Conservation (phyloP, 148 eudicot species). For the Chenopodium quinoa region DNA sequence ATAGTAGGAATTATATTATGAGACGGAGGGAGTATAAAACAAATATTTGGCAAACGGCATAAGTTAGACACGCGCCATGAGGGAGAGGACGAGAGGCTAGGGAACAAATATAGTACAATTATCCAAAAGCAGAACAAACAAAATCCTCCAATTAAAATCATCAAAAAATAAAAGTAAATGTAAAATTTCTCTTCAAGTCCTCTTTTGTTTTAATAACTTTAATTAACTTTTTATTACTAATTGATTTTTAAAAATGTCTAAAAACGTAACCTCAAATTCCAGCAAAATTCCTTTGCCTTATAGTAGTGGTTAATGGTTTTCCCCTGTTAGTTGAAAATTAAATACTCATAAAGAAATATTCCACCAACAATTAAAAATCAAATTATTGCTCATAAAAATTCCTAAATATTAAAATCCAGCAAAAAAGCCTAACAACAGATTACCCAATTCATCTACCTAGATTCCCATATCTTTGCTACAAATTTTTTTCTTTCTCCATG, state of each 20-base stretch:
- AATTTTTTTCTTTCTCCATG: slow-evolving; percentile 1
- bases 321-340: slow-evolving; percentile 2
- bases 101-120: not conserved
- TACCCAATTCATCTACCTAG: slow-evolving; percentile 22
- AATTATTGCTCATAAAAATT: not conserved
- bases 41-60: no score
- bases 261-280: slow-evolving; percentile 6
- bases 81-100: not conserved
- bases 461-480: slow-evolving; percentile 19
- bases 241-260: not conserved
- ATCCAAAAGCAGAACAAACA: not conserved
- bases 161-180: no score
- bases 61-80: not conserved
- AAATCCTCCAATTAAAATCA: not conserved
- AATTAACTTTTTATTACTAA: not conserved
- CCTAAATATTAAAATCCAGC: not conserved
- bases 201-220: not conserved
- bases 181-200: no score
- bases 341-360: not conserved
- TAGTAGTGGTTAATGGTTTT: slow-evolving; percentile 8
- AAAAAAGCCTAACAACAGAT: slow-evolving; percentile 18
- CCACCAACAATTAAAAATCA: not conserved
- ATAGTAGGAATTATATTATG: no score
- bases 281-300: slow-evolving; percentile 16
- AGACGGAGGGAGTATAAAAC: no score